Conservation (phyloP, 345 rosid genomes). For the Lumnitzera littorea region DNA sequence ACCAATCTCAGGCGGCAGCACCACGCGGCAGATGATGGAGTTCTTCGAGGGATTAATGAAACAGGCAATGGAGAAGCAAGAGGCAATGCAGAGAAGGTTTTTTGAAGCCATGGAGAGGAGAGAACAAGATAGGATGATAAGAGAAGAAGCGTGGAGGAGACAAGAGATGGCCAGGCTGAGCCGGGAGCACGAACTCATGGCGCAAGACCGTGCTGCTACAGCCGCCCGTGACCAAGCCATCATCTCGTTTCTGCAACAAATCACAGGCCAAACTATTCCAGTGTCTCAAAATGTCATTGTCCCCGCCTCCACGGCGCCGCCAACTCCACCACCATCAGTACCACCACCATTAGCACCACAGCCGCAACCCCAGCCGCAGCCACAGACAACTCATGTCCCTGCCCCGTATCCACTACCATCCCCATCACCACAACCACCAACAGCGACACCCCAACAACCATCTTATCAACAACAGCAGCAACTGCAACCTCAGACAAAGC, state of each 20-base stretch:
- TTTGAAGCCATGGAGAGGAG: constrained; percentile 75
- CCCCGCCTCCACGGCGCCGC: constrained; percentile 17
- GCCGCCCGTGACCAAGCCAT: constrained; percentile 65
- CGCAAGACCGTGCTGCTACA: constrained; percentile 60
- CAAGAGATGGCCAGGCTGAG: constrained; percentile 59
- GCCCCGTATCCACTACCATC: constrained; percentile 8
- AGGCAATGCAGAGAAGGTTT: constrained; percentile 63
- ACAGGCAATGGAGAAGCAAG: constrained; percentile 78
- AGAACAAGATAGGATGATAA: constrained; percentile 65
- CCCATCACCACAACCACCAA: constrained; percentile 8
- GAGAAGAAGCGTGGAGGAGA: constrained; percentile 81
- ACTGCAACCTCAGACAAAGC: too few species aligned
- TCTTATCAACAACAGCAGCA: background rate
- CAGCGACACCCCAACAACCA: constrained; percentile 1
- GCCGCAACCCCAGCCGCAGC: constrained; percentile 2
- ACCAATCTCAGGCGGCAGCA: constrained; percentile 13
- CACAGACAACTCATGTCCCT: too few species aligned
- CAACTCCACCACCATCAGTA: constrained; percentile 7
- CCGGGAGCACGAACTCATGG: constrained; percentile 62
- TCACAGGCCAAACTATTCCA: constrained; percentile 70
- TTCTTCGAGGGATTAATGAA: constrained; percentile 58
- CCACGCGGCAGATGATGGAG: constrained; percentile 54
- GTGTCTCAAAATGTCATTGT: constrained; percentile 32
- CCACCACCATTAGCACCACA: constrained; percentile 1
- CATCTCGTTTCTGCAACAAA: constrained; percentile 55